phyloP scores from a whole-genome alignment of 805 yeast species.

The Wickerhamiella sorbophila region DNA sequence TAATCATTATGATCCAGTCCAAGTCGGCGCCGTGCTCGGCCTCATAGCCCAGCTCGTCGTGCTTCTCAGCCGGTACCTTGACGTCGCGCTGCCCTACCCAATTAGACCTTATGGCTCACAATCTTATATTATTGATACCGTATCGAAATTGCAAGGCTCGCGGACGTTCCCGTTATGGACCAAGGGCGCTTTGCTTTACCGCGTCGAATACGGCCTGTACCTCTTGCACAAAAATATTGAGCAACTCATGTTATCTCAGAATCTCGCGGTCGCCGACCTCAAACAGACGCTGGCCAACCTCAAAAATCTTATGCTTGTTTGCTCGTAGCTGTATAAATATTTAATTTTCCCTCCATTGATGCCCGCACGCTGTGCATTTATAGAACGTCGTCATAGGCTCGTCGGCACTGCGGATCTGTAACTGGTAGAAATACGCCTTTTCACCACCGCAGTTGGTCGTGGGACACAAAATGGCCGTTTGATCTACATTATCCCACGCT shows the following conservation, averaged over 20 bases:
- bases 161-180: constrained; percentile 36
- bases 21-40: constrained; percentile 37
- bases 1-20: constrained; percentile 25
- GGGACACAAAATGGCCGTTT: constrained; percentile 87
- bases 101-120: constrained; percentile 34
- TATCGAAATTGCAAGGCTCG: constrained; percentile 29
- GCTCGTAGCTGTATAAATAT: neutral
- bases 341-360: constrained; percentile 94
- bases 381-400: constrained; percentile 99
- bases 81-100: constrained; percentile 36
- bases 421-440: constrained; percentile 91
- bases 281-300: constrained; percentile 27
- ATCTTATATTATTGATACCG: constrained; percentile 36
- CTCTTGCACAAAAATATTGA: constrained; percentile 35
- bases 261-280: constrained; percentile 23
- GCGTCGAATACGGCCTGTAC: constrained; percentile 38
- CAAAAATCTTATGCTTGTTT: constrained; percentile 23
- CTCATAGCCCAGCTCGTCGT: constrained; percentile 32
- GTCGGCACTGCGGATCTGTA: constrained; percentile 95
- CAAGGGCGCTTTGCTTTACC: constrained; percentile 29
- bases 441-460: constrained; percentile 70
- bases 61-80: constrained; percentile 30
- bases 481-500: constrained; percentile 98
- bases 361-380: constrained; percentile 83
- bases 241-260: constrained; percentile 27